Percentiles rank a stretch among this genome's conserved stretches.
Evolutionary conservation across 1,284 basidiomycete genomes (phyloP).

Genomic region (Tylopilus orsonianus): DNA sequence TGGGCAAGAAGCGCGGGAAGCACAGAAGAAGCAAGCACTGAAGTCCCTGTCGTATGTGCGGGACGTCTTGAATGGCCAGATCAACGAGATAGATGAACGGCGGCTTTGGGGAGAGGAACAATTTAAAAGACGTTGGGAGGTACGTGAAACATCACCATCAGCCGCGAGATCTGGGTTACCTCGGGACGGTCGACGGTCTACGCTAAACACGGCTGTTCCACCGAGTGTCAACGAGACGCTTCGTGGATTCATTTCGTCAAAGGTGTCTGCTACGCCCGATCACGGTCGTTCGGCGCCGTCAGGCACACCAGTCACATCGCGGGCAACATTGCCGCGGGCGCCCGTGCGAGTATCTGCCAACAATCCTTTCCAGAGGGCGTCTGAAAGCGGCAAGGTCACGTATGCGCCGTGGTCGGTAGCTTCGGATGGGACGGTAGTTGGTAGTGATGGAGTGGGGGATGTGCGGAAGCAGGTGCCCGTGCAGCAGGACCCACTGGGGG

Average conservation of each 20-base stretch:
- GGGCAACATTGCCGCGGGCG: slow-evolving; percentile 16
- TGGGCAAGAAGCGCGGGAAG: slow-evolving; percentile 39
- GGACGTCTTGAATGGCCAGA: slow-evolving; percentile 62
- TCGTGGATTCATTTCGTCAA: slow-evolving; percentile 24
- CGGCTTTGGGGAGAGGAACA: slow-evolving; percentile 60
- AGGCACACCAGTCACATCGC: slow-evolving; percentile 32
- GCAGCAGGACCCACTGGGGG: slow-evolving; percentile 66
- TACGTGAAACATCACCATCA: slow-evolving; percentile 11
- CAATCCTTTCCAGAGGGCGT: slow-evolving; percentile 29
- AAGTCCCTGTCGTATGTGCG: slow-evolving; percentile 73
- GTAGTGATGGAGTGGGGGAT: slow-evolving; percentile 37
- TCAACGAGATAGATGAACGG: slow-evolving; percentile 58
- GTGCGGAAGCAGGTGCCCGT: slow-evolving; percentile 23
- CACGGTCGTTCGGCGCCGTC: slow-evolving; percentile 55
- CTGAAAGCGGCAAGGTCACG: slow-evolving; percentile 7
- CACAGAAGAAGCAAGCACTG: slow-evolving; percentile 62
- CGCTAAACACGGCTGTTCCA: slow-evolving; percentile 11
- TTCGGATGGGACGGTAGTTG: slow-evolving; percentile 24
- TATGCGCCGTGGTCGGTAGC: slow-evolving; percentile 5
- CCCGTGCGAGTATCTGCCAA: slow-evolving; percentile 33
- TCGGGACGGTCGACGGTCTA: slow-evolving; percentile 19
- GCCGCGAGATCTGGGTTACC: slow-evolving; percentile 11
- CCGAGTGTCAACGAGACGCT: slow-evolving; percentile 25
- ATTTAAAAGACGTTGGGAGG: slow-evolving; percentile 34
- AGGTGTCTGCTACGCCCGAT: slow-evolving; percentile 46